Conservation (phyloP, 129 eudicot genomes). For the Pittosporum tobira region DNA sequence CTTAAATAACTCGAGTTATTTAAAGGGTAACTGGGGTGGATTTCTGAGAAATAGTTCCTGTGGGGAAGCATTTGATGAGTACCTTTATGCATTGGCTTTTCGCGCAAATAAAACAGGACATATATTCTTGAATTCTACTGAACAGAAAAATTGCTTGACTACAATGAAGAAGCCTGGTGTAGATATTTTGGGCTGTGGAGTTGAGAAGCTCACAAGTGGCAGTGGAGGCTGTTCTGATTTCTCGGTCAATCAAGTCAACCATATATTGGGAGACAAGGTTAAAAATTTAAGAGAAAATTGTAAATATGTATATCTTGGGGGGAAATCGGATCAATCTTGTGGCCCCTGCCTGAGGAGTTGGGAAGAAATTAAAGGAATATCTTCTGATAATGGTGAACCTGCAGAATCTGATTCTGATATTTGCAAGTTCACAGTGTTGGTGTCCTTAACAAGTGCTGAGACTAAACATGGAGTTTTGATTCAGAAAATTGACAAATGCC, state of each 20-base stretch:
- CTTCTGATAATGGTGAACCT: slow-evolving; percentile 10
- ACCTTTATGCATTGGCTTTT: slow-evolving; percentile 36
- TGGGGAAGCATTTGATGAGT: slow-evolving; percentile 21
- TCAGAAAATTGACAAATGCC: slow-evolving; percentile 26
- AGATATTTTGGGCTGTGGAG: slow-evolving; percentile 38
- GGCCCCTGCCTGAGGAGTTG: slow-evolving; percentile 32
- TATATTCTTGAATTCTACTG: slow-evolving; percentile 25
- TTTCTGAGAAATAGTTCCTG: slow-evolving; percentile 31
- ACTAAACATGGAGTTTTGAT: slow-evolving; percentile 23
- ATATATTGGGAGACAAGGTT: slow-evolving; percentile 19
- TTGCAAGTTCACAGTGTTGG: slow-evolving; percentile 47
- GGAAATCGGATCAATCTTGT: slow-evolving; percentile 20
- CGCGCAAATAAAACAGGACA: slow-evolving; percentile 37
- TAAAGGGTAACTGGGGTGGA: slow-evolving; percentile 31
- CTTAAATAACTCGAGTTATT: slow-evolving; percentile 8
- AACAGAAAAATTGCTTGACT: slow-evolving; percentile 36
- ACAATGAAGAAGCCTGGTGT: slow-evolving; percentile 13
- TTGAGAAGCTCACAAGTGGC: slow-evolving; percentile 39
- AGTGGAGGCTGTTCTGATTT: slow-evolving; percentile 33
- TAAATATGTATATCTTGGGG: background rate
- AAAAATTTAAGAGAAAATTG: slow-evolving; percentile 20
- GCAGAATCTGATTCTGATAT: slow-evolving; percentile 16
- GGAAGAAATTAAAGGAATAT: slow-evolving; percentile 27
- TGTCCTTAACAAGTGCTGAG: slow-evolving; percentile 27
- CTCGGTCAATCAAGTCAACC: slow-evolving; percentile 28